Percentiles rank a stretch among this genome's conserved stretches.
Evolutionary conservation across 2,329 filamentous ascomycete genomes (phyloP).

Genomic region (Tolypocladium ophioglossoides): DNA sequence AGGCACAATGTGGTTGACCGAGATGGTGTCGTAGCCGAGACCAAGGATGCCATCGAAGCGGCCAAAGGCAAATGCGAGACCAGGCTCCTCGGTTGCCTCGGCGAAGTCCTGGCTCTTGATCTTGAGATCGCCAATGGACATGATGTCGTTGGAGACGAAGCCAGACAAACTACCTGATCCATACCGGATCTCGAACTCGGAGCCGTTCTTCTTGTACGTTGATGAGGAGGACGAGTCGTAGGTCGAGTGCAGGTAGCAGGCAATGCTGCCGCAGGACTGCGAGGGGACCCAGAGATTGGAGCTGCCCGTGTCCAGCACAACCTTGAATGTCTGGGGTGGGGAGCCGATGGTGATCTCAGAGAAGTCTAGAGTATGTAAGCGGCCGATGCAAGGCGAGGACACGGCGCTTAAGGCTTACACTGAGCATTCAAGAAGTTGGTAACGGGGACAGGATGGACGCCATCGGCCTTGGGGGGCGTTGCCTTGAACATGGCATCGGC

Average conservation of each 20-base stretch:
- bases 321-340: conserved; percentile 93
- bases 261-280: conserved; percentile 81
- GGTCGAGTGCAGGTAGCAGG: conserved; percentile 94
- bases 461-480: conserved; percentile 53
- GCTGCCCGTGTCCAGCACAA: conserved; percentile 95
- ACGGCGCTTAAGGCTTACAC: conserved; percentile 50
- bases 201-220: conserved; percentile 89
- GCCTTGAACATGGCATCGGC: conserved; percentile 72
- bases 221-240: conserved; percentile 88
- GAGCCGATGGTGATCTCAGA: conserved; percentile 90
- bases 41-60: conserved; percentile 95
- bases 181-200: conserved; percentile 85
- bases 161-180: conserved; percentile 90
- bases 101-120: conserved; percentile 90
- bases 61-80: conserved; percentile 94
- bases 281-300: conserved; percentile 99
- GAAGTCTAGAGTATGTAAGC: conserved; percentile 56
- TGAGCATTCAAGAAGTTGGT: conserved; percentile 98
- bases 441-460: conserved; percentile 73
- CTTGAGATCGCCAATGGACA: conserved; percentile 80
- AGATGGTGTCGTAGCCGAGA: conserved; percentile 88
- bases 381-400: not conserved
- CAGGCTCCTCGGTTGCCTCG: conserved; percentile 91
- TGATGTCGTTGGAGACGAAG: conserved; percentile 80
- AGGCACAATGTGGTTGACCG: conserved; percentile 90